Base-by-base conservation (phyloP, 164 flowering plant genomes). In the Vitis rupestris region DNA sequence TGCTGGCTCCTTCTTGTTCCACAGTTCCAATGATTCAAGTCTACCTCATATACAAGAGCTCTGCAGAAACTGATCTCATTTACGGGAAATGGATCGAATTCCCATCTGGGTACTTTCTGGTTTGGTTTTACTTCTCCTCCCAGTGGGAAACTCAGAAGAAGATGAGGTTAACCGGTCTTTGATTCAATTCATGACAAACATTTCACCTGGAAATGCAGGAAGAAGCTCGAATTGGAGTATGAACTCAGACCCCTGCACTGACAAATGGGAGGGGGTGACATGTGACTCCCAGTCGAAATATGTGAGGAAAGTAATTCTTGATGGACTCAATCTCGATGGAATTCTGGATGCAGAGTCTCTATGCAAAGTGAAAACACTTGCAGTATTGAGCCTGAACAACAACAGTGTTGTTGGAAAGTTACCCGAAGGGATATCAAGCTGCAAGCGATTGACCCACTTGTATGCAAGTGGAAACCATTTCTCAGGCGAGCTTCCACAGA, bases 171-270 rank as follows among this genome's bases (percentile, higher is more conserved):
- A 50, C 56, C 37, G 16, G 1, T 71, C 85, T 1, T 59, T 85
- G 15, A 67, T 77, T 15, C 52, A 66, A 10, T 83, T 85, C 79
- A 81, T 85, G 85, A 29, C 47, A 76, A 78, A 59, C 80, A 37
- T 85, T 4, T 55, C 80, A 2, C 64, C 75, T 9, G 86, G 72
- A 13, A 77, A 70, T 54, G 53, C 23, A 11, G 53, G 10, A n/a
- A 63, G 61, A 64, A 63, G 50, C 15, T 57, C 11, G 23, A 74
- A 72, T 8, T 85, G 86, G 88, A 81, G 70, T 68, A 16, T 15
- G 15, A 53, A 49, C 44, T 83, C 85, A 4, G 86, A 83, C 55
- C 88, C 86, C 8, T 85, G 88, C 72, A 73, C 1, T 15, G 79
- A 76, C 70, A 59, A 63, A 9, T 85, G 86, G 88, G 44, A 11